phyloP scores from a whole-genome alignment of 495 filamentous ascomycete genomes.

The Thermothielavioides terrestris region DNA sequence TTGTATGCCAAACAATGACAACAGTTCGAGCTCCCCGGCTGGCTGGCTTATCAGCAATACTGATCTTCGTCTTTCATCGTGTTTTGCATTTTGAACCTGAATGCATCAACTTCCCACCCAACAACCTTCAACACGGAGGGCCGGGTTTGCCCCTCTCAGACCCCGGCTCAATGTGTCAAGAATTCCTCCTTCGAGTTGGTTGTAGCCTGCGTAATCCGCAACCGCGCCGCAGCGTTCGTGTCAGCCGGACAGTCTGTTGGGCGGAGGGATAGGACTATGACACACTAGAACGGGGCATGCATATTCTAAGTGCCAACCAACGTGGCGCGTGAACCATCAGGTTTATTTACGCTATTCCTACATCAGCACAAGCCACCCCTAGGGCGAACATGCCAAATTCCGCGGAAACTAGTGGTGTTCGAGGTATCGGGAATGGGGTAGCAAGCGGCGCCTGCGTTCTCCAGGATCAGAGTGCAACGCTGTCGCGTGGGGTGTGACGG shows the following conservation, averaged over 20 bases:
- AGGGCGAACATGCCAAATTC: not conserved
- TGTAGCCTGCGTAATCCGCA: conserved; percentile 3
- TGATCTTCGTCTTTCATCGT: no score
- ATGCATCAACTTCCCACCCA: no score
- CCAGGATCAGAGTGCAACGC: not conserved
- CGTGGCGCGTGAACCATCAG: conserved; percentile 3
- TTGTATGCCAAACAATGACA: no score
- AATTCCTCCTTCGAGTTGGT: not conserved
- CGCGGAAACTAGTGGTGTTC: not conserved
- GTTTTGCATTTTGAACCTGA: no score
- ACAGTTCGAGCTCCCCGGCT: no score
- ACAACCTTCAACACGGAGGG: no score
- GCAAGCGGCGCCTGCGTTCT: not conserved
- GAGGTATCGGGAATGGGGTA: not conserved
- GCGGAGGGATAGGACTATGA: not conserved
- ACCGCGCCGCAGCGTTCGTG: conserved; percentile 7
- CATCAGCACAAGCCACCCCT: not conserved
- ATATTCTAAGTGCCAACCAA: not conserved
- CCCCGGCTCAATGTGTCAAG: no score
- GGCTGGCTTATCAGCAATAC: no score
- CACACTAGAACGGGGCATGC: conserved; percentile 5
- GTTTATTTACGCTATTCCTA: not conserved
- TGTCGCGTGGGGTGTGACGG: conserved; percentile 9
- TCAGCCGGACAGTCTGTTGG: conserved; percentile 9
- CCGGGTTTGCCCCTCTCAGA: no score